Evolutionary conservation across 2,329 filamentous ascomycete species (phyloP).

Genomic region (Clarireedia paspali): DNA sequence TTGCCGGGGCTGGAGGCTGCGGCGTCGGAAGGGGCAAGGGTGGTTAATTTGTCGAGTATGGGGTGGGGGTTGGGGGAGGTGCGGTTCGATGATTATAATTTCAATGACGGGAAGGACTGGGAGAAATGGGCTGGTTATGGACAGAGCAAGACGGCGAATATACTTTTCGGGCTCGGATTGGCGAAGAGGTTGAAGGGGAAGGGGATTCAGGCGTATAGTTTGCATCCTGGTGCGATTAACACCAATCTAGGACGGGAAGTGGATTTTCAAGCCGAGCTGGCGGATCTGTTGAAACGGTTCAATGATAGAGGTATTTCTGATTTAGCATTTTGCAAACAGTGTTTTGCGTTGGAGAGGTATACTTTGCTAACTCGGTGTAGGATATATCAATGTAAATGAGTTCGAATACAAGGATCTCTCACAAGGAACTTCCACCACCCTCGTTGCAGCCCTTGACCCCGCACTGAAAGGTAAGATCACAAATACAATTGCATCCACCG

Average conservation of each 20-base stretch:
- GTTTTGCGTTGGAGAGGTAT: no score
- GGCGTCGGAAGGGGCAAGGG: neutral
- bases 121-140: constrained; percentile 31
- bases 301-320: neutral
- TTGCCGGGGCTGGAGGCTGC: constrained; percentile 34
- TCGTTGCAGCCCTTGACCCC: constrained; percentile 4
- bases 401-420: neutral
- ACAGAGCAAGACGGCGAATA: constrained; percentile 32
- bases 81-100: constrained; percentile 11
- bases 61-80: constrained; percentile 6
- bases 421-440: neutral
- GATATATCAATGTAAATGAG: neutral
- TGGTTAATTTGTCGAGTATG: neutral
- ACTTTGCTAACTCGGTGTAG: neutral
- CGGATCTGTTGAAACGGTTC: neutral
- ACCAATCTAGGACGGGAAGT: neutral
- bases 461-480: constrained; percentile 1
- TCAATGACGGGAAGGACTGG: constrained; percentile 24
- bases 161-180: constrained; percentile 28
- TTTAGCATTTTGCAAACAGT: neutral
- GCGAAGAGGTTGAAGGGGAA: constrained; percentile 22
- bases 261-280: neutral
- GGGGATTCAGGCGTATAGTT: constrained; percentile 25
- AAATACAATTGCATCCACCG: neutral
- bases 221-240: constrained; percentile 25